Conservation (phyloP, 2,329 filamentous ascomycete genomes). For the Cadophora sp. region DNA sequence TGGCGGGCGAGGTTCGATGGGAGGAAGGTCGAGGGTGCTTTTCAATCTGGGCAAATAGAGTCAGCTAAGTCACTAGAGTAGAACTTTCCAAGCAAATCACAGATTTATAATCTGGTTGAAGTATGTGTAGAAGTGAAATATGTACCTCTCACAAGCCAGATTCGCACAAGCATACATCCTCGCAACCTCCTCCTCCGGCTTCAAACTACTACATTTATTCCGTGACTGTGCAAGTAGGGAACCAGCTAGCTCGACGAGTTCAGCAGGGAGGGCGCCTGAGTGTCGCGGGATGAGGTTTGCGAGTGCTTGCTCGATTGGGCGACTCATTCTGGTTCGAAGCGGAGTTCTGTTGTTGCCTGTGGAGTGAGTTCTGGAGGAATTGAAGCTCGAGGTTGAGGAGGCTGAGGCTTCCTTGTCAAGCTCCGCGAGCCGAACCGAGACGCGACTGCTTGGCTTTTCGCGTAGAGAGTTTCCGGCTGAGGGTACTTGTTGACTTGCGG, state of each 20-base stretch:
- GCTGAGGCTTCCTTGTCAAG: background rate
- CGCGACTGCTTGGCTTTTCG: constrained; percentile 8
- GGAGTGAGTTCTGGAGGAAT: background rate
- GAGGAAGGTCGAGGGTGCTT: constrained; percentile 76
- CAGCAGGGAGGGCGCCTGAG: constrained; percentile 68
- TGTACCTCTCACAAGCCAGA: constrained; percentile 84
- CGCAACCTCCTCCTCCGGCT: constrained; percentile 87
- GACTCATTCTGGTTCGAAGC: constrained; percentile 64
- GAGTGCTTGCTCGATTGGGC: constrained; percentile 75
- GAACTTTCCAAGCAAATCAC: too few relatives aligned
- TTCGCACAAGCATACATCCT: constrained; percentile 84
- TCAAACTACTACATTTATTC: constrained; percentile 76
- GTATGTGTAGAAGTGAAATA: constrained; percentile 2
- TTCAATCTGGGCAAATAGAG: constrained; percentile 69
- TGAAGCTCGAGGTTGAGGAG: background rate
- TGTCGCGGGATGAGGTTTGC: constrained; percentile 77
- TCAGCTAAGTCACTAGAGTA: too few relatives aligned
- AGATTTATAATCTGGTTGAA: too few relatives aligned
- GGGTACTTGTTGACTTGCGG: background rate
- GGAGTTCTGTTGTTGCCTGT: background rate
- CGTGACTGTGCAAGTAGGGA: constrained; percentile 83
- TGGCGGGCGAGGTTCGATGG: constrained; percentile 77
- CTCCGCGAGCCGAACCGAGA: background rate
- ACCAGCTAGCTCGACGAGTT: constrained; percentile 73
- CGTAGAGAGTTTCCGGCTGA: background rate